Percentiles rank a stretch among this genome's conserved stretches.
Conservation (phyloP, 1,284 basidiomycete species). For the Ceratobasidium sp. region DNA sequence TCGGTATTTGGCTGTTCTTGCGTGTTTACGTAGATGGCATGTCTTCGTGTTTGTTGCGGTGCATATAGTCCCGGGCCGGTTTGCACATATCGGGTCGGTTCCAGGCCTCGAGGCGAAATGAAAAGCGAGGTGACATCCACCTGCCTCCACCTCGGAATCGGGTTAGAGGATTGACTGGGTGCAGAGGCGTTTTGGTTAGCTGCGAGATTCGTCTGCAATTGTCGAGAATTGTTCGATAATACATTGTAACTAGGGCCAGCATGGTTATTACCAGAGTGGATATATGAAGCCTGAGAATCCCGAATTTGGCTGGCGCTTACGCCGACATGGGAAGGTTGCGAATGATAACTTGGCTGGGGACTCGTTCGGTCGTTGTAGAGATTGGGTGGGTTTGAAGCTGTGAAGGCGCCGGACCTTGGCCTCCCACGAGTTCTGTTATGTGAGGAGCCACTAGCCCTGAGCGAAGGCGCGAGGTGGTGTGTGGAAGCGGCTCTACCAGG, state of each 20-base stretch:
- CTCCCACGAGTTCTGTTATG: too few relatives aligned
- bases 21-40: background rate
- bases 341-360: too few relatives aligned
- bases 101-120: background rate
- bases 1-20: background rate
- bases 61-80: background rate
- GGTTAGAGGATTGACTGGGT: background rate
- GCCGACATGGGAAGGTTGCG: too few relatives aligned
- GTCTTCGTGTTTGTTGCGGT: background rate
- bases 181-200: background rate
- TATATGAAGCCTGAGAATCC: too few relatives aligned
- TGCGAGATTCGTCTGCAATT: background rate
- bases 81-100: background rate
- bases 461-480: too few relatives aligned
- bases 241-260: background rate
- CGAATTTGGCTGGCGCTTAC: too few relatives aligned
- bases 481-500: too few relatives aligned
- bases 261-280: background rate
- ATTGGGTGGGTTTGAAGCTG: too few relatives aligned
- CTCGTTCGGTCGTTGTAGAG: too few relatives aligned
- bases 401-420: too few relatives aligned
- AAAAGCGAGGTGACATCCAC: background rate
- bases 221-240: background rate
- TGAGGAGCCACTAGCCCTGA: too few relatives aligned
- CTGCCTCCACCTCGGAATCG: background rate